These are phyloP conservation scores for Seminavis robusta DNA, from an alignment of 108 stramenopile species.

Conservation along the genomic window DNA sequence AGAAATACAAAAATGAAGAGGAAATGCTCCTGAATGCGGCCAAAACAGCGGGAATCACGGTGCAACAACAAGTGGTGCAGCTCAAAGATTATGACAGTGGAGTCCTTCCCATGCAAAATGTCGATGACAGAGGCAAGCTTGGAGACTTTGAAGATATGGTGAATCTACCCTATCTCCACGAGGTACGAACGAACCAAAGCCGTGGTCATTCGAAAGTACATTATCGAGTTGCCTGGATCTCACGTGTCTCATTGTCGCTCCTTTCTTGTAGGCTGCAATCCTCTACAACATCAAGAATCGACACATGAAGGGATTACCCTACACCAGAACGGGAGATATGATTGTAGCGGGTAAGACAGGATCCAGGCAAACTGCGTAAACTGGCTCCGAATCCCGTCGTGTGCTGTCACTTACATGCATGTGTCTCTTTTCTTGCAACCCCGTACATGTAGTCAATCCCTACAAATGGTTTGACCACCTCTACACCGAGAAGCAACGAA, in stretches of 20 bases:
- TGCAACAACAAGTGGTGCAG: slow-evolving; percentile 42
- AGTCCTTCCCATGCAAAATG: slow-evolving; percentile 66
- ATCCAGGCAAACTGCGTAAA: slow-evolving; percentile 57
- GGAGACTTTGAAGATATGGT: slow-evolving; percentile 74
- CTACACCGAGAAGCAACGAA: slow-evolving; percentile 53
- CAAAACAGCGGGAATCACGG: slow-evolving; percentile 54
- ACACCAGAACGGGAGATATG: slow-evolving; percentile 95
- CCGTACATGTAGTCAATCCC: too few relatives aligned
- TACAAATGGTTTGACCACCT: slow-evolving; percentile 73
- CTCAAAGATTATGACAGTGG: slow-evolving; percentile 45
- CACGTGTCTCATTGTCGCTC: background rate
- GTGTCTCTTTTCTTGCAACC: background rate
- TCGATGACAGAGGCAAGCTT: slow-evolving; percentile 42
- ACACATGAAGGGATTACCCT: slow-evolving; percentile 70
- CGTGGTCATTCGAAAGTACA: background rate
- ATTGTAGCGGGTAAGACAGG: too few relatives aligned
- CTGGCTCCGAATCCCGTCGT: background rate
- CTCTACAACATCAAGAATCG: slow-evolving; percentile 86
- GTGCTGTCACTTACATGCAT: background rate
- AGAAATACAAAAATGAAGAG: slow-evolving; percentile 37
- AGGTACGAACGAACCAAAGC: slow-evolving; percentile 45
- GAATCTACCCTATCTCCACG: slow-evolving; percentile 87
- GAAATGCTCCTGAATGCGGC: slow-evolving; percentile 40
- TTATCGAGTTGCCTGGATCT: background rate
- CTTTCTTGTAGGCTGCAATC: slow-evolving; percentile 70